Percentiles rank a stretch among this genome's conserved stretches.
Conservation (phyloP, 306 rosid genomes). For the Dicorynia guianensis region DNA sequence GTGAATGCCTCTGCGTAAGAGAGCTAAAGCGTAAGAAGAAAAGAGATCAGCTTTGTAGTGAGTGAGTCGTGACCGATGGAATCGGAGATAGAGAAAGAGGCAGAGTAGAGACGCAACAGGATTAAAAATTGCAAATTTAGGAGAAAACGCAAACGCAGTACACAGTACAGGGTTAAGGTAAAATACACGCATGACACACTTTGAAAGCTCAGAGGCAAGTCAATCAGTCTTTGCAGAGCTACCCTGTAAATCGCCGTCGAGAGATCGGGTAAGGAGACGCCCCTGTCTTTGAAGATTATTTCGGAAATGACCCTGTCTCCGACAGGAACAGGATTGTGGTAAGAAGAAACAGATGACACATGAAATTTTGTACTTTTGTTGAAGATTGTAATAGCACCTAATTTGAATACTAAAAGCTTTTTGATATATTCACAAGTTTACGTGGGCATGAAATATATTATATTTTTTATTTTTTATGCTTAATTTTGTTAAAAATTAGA, state of each 20-base stretch:
- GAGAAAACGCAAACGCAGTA: neutral
- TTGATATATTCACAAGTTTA: too few species aligned
- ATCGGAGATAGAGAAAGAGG: constrained; percentile 3
- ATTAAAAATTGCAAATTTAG: neutral
- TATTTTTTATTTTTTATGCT: too few species aligned
- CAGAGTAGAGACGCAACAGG: neutral
- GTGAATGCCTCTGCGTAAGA: neutral
- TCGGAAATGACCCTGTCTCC: constrained; percentile 18
- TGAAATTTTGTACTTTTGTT: too few species aligned
- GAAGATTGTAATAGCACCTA: too few species aligned
- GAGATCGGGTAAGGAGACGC: neutral
- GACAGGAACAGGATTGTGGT: neutral
- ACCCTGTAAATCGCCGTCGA: constrained; percentile 41
- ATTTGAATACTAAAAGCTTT: too few species aligned
- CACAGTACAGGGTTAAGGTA: neutral
- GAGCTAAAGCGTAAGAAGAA: constrained; percentile 11
- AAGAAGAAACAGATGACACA: too few species aligned
- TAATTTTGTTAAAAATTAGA: too few species aligned
- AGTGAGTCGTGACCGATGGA: constrained; percentile 33
- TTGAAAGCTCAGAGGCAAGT: neutral
- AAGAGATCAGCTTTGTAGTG: constrained; percentile 8
- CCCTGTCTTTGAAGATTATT: constrained; percentile 9
- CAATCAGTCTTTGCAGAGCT: constrained; percentile 19
- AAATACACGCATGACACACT: neutral
- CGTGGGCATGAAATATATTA: too few species aligned